Conservation (phyloP, 768 basidiomycete genomes). For the Leccinellum luteum region DNA sequence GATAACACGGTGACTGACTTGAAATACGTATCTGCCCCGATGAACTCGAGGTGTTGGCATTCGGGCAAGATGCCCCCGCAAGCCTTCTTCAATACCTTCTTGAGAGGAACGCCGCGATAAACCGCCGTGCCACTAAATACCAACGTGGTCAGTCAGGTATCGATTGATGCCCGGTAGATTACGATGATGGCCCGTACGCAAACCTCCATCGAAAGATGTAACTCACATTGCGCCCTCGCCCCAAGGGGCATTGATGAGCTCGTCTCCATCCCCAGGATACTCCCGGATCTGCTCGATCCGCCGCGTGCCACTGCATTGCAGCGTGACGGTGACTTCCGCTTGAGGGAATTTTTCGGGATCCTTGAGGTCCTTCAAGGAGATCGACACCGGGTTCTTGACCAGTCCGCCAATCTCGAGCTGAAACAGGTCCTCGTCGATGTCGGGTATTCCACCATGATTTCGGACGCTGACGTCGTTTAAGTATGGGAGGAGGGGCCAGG, state of each 20-base stretch:
- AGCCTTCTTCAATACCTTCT: conserved; percentile 51
- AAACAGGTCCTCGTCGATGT: conserved; percentile 45
- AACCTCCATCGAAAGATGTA: conserved; percentile 19
- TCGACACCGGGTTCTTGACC: conserved; percentile 42
- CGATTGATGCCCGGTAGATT: background rate
- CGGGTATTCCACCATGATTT: conserved; percentile 53
- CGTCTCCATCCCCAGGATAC: conserved; percentile 55
- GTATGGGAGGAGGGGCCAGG: background rate
- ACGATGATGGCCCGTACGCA: background rate
- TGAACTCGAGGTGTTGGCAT: conserved; percentile 51
- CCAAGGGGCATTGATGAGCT: conserved; percentile 52
- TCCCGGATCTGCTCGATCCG: conserved; percentile 50
- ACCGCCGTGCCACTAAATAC: conserved; percentile 45
- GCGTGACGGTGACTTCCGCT: conserved; percentile 47
- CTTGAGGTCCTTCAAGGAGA: conserved; percentile 47
- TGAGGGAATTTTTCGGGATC: conserved; percentile 37
- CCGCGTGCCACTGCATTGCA: conserved; percentile 54
- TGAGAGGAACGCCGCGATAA: conserved; percentile 51
- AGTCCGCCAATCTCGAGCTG: conserved; percentile 53
- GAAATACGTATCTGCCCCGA: conserved; percentile 58
- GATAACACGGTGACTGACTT: conserved; percentile 35
- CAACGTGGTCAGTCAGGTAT: background rate
- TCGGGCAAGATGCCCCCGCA: conserved; percentile 50
- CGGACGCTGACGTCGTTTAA: conserved; percentile 36
- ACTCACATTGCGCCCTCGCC: conserved; percentile 47